A percentile compares a stretch with the other conserved stretches of the same genome.
Evolutionary conservation across 805 yeast species (phyloP).

Genomic region (Saccharomycopsis babjevae): DNA sequence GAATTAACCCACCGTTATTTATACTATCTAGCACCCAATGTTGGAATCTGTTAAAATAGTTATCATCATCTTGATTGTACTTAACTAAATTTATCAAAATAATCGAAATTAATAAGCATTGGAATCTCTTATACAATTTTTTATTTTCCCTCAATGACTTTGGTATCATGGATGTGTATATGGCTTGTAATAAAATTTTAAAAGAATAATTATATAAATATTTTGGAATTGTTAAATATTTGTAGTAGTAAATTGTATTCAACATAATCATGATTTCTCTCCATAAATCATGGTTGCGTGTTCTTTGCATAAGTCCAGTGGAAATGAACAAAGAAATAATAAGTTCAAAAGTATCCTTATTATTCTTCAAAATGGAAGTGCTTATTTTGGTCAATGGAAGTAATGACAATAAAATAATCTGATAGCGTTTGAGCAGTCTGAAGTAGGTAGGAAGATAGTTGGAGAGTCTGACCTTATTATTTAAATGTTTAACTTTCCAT

Average conservation of each 20-base stretch:
- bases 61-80: background rate
- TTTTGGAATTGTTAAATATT: conserved; percentile 6
- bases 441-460: background rate
- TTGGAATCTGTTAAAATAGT: background rate
- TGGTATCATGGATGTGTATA: conserved; percentile 1
- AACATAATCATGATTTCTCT: background rate
- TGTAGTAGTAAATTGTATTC: background rate
- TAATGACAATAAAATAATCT: background rate
- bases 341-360: background rate
- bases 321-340: background rate
- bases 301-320: background rate
- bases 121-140: conserved; percentile 5
- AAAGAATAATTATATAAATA: conserved; percentile 2
- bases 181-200: background rate
- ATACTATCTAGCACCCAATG: background rate
- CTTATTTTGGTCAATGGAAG: background rate
- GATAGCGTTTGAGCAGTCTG: background rate
- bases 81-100: conserved; percentile 6
- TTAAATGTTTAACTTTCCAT: background rate
- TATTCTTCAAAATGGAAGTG: background rate
- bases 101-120: conserved; percentile 8
- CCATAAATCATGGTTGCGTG: background rate
- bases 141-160: background rate
- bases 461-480: background rate
- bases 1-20: background rate